Conservation (phyloP, 1,139 yeast genomes). For the Arxiozyma bovina region DNA sequence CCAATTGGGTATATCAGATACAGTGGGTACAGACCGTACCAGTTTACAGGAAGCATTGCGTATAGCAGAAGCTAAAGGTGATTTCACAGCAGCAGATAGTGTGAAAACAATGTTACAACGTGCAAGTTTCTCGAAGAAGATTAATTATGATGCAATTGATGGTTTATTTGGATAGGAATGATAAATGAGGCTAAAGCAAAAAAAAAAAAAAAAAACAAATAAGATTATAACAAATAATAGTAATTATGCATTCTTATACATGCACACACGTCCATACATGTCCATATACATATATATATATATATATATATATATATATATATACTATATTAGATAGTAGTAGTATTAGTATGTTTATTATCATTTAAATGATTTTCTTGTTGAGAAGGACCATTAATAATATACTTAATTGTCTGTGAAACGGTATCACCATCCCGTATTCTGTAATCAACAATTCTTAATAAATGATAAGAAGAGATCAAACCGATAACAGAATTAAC, state of each 20-base stretch:
- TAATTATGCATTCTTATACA: too few species aligned
- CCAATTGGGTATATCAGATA: not conserved
- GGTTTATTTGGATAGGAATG: slow-evolving; percentile 36
- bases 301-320: too few species aligned
- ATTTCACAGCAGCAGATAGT: slow-evolving; percentile 58
- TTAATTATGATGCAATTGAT: slow-evolving; percentile 73
- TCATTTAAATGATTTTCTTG: not conserved
- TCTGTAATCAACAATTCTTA: slow-evolving; percentile 63
- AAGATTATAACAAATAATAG: not conserved
- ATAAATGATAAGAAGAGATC: slow-evolving; percentile 80
- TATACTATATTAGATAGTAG: not conserved
- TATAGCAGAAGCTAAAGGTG: slow-evolving; percentile 40
- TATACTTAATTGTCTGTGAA: slow-evolving; percentile 45
- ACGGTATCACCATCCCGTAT: slow-evolving; percentile 42
- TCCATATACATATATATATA: too few species aligned
- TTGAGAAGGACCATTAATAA: slow-evolving; percentile 39
- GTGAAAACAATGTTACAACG: slow-evolving; percentile 62
- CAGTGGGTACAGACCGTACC: slow-evolving; percentile 21
- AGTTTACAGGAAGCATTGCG: slow-evolving; percentile 30
- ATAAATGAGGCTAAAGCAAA: not conserved
- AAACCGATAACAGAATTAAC: slow-evolving; percentile 89
- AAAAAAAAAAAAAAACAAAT: not conserved
- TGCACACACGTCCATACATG: not conserved
- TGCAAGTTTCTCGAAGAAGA: slow-evolving; percentile 73
- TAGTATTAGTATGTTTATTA: not conserved